Percentiles rank a stretch among this genome's conserved stretches.
Conservation (phyloP, 768 basidiomycete species). For the Leccinum subgranulosum region DNA sequence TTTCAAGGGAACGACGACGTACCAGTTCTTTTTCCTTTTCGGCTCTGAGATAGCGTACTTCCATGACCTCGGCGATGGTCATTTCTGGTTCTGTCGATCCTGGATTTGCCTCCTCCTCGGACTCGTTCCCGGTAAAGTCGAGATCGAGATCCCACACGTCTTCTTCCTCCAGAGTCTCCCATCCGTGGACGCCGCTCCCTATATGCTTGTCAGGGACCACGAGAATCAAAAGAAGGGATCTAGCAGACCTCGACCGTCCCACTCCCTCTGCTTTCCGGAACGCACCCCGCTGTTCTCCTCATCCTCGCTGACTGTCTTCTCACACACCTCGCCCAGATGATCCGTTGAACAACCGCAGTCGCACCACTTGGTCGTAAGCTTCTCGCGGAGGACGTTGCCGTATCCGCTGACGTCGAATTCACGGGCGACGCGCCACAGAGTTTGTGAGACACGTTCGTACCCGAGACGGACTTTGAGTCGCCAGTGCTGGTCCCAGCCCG, state of each 20-base stretch:
- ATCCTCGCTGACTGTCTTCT: constrained; percentile 66
- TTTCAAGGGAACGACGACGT: constrained; percentile 8
- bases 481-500: constrained; percentile 58
- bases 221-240: not conserved
- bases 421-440: constrained; percentile 65
- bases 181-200: constrained; percentile 63
- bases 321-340: constrained; percentile 74
- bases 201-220: not conserved
- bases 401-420: constrained; percentile 76
- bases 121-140: constrained; percentile 57
- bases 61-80: constrained; percentile 74
- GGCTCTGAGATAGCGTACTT: constrained; percentile 67
- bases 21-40: constrained; percentile 73
- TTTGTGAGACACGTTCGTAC: constrained; percentile 61
- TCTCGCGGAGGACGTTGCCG: constrained; percentile 65
- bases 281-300: constrained; percentile 59
- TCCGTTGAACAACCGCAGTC: constrained; percentile 81
- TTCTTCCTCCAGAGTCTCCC: constrained; percentile 75
- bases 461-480: constrained; percentile 55
- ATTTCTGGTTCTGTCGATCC: constrained; percentile 36
- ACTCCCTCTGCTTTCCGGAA: constrained; percentile 67
- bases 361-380: constrained; percentile 74
- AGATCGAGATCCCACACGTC: constrained; percentile 73
- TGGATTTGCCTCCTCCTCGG: constrained; percentile 46
- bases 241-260: constrained; percentile 63